Evolutionary conservation across 23 red algal genomes (phyloP), one percentile per base, ranked within the genome.

Genomic region (Gracilaria domingensis): DNA sequence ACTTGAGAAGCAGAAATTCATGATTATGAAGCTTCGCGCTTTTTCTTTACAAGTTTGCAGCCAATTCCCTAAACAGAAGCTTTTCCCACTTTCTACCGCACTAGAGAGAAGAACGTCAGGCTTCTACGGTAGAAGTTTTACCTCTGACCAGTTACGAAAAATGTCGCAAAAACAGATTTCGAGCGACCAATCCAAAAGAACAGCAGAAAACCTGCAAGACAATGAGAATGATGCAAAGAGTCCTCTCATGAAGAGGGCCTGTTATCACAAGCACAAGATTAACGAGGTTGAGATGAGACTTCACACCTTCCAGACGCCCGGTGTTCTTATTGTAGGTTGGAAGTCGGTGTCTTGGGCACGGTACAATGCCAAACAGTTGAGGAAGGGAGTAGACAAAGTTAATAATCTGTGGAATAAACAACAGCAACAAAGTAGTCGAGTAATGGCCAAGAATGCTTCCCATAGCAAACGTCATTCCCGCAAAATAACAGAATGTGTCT

Each of bases 401-500:
- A 91, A 99, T 62, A 9, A 99, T 84, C 87, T 99, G 97, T 36
- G 97, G 97, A 30, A 99, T 88, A 72, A 99, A 99, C 54, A 99
- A 90, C 37, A 99, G 66, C 18, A 99, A 83, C 82, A 99, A 49
- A 20, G 93, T 99, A 59, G 93, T 81, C 12, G 85, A 84, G 84
- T 93, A 99, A 82, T 99, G 97, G 37, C 94, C 97, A 1, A 99
- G 89, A 69, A 99, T 99, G 16, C 89, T 83, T 16, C 90, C 94
- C 97, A 99, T 99, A 25, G 97, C 94, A 77, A 99, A 99, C 18
- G 85, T 96, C 97, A 99, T 99, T 66, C 97, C 97, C 8, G 94
- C 94, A 85, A 99, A 99, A 83, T 99, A 99, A 70, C 97, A 99
- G 86, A 96, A 99, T 3, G 97, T 99, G 58, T 99, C 97, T 18